Conservation (phyloP, 129 eudicot genomes). For the Tanacetum coccineum region DNA sequence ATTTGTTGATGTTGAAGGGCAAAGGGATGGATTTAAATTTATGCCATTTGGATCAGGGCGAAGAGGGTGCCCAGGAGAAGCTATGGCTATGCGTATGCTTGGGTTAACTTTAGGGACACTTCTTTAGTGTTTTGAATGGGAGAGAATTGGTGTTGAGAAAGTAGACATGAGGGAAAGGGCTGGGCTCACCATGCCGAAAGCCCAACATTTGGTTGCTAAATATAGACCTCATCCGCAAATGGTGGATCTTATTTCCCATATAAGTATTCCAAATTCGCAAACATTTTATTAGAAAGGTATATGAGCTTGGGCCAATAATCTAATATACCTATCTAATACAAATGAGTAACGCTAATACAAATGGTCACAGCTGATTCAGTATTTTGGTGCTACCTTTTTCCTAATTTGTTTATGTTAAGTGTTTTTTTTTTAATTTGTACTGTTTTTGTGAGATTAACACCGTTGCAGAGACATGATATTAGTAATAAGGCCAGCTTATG, state of each 20-base stretch:
- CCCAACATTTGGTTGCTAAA: slow-evolving; percentile 34
- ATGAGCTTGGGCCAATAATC: no score
- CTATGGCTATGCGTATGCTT: slow-evolving; percentile 33
- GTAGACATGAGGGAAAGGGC: slow-evolving; percentile 38
- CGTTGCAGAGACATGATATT: no score
- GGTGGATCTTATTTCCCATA: slow-evolving; percentile 28
- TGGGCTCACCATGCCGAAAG: slow-evolving; percentile 42
- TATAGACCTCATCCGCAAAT: slow-evolving; percentile 30
- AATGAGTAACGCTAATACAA: no score
- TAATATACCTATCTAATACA: no score
- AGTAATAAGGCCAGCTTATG: no score
- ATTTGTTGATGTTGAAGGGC: slow-evolving; percentile 25
- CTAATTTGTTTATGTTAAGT: no score
- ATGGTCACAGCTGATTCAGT: no score
- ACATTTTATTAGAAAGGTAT: neutral
- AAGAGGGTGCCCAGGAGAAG: slow-evolving; percentile 50
- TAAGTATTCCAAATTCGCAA: neutral
- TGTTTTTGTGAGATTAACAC: no score
- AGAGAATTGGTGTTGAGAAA: slow-evolving; percentile 33
- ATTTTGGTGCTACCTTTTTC: no score
- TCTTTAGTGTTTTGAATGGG: slow-evolving; percentile 48
- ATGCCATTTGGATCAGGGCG: slow-evolving; percentile 53
- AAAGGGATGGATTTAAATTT: slow-evolving; percentile 35
- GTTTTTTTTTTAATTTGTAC: no score
- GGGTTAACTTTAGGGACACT: slow-evolving; percentile 37